Evolutionary conservation across 2,329 filamentous ascomycete species (phyloP).

Genomic region (Talaromyces sp.): DNA sequence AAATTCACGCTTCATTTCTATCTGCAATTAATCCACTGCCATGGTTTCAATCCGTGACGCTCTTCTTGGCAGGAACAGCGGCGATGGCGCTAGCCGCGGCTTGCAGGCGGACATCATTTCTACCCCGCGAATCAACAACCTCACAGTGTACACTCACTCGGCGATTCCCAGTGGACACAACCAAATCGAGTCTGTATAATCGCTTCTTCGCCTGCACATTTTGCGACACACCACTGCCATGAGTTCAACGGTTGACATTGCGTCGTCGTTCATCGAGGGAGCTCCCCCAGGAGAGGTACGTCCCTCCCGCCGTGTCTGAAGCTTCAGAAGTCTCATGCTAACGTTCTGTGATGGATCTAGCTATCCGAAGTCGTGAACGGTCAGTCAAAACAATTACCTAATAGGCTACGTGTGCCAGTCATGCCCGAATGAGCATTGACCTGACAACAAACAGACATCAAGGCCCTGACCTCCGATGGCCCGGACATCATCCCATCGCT

Average conservation of each 20-base stretch:
- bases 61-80: neutral
- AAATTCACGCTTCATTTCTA: neutral
- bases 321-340: conserved; percentile 1
- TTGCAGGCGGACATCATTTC: neutral
- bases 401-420: neutral
- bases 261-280: conserved; percentile 85
- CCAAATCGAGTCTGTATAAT: neutral
- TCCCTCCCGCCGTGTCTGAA: neutral
- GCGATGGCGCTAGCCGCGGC: neutral
- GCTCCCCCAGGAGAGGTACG: conserved; percentile 92
- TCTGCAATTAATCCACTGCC: neutral
- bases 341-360: neutral
- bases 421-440: conserved; percentile 8
- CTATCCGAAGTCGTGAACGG: neutral
- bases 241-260: conserved; percentile 51
- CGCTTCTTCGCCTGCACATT: neutral
- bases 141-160: neutral
- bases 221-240: conserved; percentile 20
- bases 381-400: conserved; percentile 13
- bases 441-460: conserved; percentile 64
- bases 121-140: neutral
- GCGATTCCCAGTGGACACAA: neutral
- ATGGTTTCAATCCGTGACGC: neutral
- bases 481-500: conserved; percentile 66
- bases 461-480: conserved; percentile 68